Evolutionary conservation across 139 green algal species (phyloP).

Genomic region (Edaphochlamys debaryana): DNA sequence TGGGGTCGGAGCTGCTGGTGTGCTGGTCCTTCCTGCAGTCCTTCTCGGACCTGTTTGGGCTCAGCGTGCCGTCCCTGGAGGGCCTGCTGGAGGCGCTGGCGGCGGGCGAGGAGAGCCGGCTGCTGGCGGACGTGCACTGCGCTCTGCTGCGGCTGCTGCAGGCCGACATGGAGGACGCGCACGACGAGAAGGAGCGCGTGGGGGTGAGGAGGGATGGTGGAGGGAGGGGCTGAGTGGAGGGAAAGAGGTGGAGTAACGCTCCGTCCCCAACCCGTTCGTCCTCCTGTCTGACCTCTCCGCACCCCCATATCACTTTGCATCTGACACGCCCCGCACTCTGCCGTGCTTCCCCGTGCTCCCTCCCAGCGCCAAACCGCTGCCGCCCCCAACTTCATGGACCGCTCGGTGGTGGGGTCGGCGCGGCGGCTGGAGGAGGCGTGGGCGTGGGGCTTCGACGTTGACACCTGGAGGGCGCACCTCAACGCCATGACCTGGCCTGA

Average conservation of each 20-base stretch:
- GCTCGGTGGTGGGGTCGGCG: slow-evolving; percentile 57
- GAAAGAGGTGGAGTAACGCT: not conserved
- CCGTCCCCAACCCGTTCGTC: too few relatives aligned
- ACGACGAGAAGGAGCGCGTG: slow-evolving; percentile 49
- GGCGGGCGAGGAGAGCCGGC: slow-evolving; percentile 51
- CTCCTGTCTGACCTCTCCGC: too few relatives aligned
- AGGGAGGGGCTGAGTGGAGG: not conserved
- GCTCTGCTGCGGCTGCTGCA: slow-evolving; percentile 76
- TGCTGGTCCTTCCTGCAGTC: slow-evolving; percentile 75
- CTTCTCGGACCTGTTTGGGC: slow-evolving; percentile 79
- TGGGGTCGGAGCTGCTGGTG: slow-evolving; percentile 72
- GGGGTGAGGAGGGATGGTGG: not conserved
- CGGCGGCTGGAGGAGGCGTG: slow-evolving; percentile 84
- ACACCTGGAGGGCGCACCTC: slow-evolving; percentile 91
- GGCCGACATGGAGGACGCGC: slow-evolving; percentile 77
- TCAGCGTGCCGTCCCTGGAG: slow-evolving; percentile 66
- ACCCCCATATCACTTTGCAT: too few relatives aligned
- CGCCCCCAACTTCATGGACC: slow-evolving; percentile 65
- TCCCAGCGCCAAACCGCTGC: slow-evolving; percentile 37
- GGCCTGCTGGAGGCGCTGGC: slow-evolving; percentile 66
- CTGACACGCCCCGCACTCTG: too few relatives aligned
- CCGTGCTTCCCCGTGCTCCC: too few relatives aligned
- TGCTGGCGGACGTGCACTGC: slow-evolving; percentile 80
- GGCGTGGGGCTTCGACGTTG: slow-evolving; percentile 94
- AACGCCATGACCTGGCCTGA: slow-evolving; percentile 91